Percentiles rank a stretch among this genome's conserved stretches.
These are phyloP conservation scores for Aspergillus ochraceus DNA, from an alignment of 2,329 filamentous ascomycete species.

Conservation along the genomic window DNA sequence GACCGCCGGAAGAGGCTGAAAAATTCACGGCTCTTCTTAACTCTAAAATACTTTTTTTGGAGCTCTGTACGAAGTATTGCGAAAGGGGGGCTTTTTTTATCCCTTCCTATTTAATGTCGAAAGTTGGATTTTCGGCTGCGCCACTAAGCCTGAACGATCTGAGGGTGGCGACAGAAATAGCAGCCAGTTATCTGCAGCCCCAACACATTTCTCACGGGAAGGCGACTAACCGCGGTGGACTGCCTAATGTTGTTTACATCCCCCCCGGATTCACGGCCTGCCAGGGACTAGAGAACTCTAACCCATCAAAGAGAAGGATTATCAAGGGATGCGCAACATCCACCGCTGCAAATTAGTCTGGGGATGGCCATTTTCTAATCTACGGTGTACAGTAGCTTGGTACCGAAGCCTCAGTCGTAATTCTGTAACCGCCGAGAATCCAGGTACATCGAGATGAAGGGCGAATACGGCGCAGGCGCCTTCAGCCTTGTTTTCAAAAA, in stretches of 20 bases:
- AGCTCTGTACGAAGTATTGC: neutral
- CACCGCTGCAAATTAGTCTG: neutral
- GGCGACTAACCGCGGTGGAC: constrained; percentile 14
- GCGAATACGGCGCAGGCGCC: neutral
- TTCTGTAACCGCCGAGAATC: constrained; percentile 11
- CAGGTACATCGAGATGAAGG: neutral
- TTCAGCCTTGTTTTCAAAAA: constrained; percentile 1
- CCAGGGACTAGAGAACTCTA: constrained; percentile 11
- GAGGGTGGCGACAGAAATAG: constrained; percentile 23
- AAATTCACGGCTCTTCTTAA: constrained; percentile 11
- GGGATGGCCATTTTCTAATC: neutral
- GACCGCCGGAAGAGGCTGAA: constrained; percentile 8
- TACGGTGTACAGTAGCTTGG: too few species aligned
- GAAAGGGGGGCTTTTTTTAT: neutral
- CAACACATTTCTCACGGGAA: constrained; percentile 9
- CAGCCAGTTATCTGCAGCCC: constrained; percentile 13
- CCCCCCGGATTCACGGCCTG: constrained; percentile 20
- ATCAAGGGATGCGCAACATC: constrained; percentile 12
- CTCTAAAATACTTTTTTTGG: constrained; percentile 1
- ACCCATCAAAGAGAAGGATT: constrained; percentile 1
- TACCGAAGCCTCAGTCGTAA: neutral
- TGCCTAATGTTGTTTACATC: constrained; percentile 13
- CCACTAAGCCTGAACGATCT: constrained; percentile 16
- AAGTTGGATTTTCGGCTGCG: constrained; percentile 18
- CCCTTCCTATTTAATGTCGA: too few species aligned